Percentiles rank a stretch among this genome's conserved stretches.
These are phyloP conservation scores for Hymenotorrendiella dingleyae DNA, from an alignment of 2,329 filamentous ascomycete species.

Conservation along the genomic window DNA sequence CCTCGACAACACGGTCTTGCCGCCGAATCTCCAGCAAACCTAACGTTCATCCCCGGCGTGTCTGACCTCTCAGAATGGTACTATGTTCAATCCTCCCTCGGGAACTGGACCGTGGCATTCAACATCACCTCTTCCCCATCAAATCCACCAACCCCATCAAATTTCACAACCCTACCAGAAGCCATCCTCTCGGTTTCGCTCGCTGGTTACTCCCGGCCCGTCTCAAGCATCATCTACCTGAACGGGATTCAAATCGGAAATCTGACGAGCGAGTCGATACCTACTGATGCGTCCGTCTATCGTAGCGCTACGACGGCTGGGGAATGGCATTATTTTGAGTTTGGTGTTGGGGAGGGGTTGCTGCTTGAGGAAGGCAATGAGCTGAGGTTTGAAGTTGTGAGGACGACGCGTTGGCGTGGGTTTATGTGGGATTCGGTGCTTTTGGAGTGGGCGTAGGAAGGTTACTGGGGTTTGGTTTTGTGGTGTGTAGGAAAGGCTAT, in stretches of 20 bases:
- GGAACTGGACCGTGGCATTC: constrained; percentile 13
- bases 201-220: constrained; percentile 24
- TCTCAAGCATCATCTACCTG: constrained; percentile 31
- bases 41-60: constrained; percentile 38
- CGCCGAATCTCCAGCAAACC: constrained; percentile 38
- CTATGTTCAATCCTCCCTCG: constrained; percentile 35
- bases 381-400: constrained; percentile 34
- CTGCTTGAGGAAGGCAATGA: constrained; percentile 33
- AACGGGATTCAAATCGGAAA: constrained; percentile 33
- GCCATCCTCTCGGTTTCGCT: constrained; percentile 10
- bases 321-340: constrained; percentile 38
- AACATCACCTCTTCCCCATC: not conserved
- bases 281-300: constrained; percentile 38
- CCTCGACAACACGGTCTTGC: constrained; percentile 41
- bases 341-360: constrained; percentile 27
- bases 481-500: too few species aligned
- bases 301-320: constrained; percentile 36
- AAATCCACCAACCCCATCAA: not conserved
- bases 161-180: constrained; percentile 1
- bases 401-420: constrained; percentile 32
- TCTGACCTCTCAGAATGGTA: constrained; percentile 40
- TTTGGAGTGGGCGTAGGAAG: constrained; percentile 31
- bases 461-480: too few species aligned
- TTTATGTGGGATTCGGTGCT: constrained; percentile 39
- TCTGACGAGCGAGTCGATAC: constrained; percentile 29